These are phyloP conservation scores for Pestalotiopsis sp. DNA, from an alignment of 2,329 filamentous ascomycete genomes.

Conservation along the genomic window DNA sequence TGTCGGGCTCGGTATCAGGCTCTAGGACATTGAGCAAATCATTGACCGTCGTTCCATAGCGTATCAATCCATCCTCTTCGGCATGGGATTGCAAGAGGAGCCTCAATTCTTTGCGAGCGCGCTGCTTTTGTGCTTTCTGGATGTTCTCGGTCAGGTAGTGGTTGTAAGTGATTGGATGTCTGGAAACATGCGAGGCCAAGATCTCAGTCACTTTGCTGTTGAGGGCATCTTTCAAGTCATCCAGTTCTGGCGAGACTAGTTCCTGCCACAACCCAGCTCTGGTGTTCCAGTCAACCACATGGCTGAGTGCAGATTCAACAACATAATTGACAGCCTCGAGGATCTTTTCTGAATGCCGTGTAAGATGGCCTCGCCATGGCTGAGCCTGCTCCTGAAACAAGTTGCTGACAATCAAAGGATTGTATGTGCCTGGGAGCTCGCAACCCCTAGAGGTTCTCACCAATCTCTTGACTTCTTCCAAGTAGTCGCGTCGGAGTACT, in stretches of 20 bases:
- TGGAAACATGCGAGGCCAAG: constrained; percentile 22
- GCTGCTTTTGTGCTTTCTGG: constrained; percentile 25
- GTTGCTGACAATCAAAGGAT: constrained; percentile 33
- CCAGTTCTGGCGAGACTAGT: constrained; percentile 23
- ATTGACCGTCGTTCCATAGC: not conserved
- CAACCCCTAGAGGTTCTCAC: constrained; percentile 30
- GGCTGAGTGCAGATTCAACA: constrained; percentile 19
- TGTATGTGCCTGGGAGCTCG: constrained; percentile 36
- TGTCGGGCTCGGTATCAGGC: not conserved
- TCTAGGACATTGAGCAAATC: not conserved
- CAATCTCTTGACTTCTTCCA: constrained; percentile 23
- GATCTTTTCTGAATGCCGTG: constrained; percentile 17
- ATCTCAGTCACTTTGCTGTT: constrained; percentile 26
- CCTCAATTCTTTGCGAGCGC: not conserved
- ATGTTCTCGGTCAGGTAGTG: constrained; percentile 35
- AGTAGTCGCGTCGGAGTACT: constrained; percentile 19
- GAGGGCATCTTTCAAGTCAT: constrained; percentile 18
- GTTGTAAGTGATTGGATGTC: constrained; percentile 42
- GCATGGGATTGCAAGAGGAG: not conserved
- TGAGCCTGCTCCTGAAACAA: constrained; percentile 33
- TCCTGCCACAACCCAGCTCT: constrained; percentile 19
- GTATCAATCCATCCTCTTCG: not conserved
- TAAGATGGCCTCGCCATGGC: constrained; percentile 27
- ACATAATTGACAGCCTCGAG: constrained; percentile 18
- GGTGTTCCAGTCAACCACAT: constrained; percentile 22